Percentiles rank a stretch among this genome's conserved stretches.
Evolutionary conservation across 2,329 filamentous ascomycete genomes (phyloP).

Genomic region (Cercospora citrullina): DNA sequence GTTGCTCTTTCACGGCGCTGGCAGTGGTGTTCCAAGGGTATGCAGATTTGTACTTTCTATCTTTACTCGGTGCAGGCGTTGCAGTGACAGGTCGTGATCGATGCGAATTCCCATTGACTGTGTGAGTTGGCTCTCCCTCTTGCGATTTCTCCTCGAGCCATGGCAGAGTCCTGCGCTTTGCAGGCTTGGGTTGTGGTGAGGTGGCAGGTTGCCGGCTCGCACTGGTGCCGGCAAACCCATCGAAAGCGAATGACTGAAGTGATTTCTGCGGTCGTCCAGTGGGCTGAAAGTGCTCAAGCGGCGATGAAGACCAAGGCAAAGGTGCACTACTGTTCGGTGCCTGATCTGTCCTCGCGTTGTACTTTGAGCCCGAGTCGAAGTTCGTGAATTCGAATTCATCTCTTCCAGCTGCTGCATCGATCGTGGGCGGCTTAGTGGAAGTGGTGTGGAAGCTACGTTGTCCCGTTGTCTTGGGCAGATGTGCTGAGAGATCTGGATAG

Average conservation of each 20-base stretch:
- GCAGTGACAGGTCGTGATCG: conserved; percentile 30
- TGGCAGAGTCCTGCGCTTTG: conserved; percentile 69
- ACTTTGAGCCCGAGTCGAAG: conserved; percentile 30
- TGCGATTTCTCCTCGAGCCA: conserved; percentile 47
- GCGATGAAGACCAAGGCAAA: conserved; percentile 67
- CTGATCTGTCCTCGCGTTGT: conserved; percentile 36
- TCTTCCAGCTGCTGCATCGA: conserved; percentile 21
- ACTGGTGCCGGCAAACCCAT: conserved; percentile 9
- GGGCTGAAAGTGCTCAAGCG: conserved; percentile 42
- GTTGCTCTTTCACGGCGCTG: conserved; percentile 74
- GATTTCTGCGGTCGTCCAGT: conserved; percentile 20
- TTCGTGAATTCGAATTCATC: conserved; percentile 5
- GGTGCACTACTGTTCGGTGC: conserved; percentile 55
- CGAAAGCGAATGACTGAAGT: conserved; percentile 25
- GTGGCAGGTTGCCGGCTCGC: background rate
- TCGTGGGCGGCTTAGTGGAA: conserved; percentile 18
- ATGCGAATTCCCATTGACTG: conserved; percentile 7
- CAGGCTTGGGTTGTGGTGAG: conserved; percentile 38
- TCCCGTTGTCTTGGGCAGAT: conserved; percentile 11
- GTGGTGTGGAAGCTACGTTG: conserved; percentile 28
- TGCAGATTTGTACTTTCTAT: conserved; percentile 40
- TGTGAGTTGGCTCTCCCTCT: conserved; percentile 21
- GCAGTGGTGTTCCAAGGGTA: conserved; percentile 72
- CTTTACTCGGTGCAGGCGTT: conserved; percentile 42
- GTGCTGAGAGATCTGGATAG: conserved; percentile 45